phyloP scores from a whole-genome alignment of 2,329 filamentous ascomycete species.

The Calycina marina region DNA sequence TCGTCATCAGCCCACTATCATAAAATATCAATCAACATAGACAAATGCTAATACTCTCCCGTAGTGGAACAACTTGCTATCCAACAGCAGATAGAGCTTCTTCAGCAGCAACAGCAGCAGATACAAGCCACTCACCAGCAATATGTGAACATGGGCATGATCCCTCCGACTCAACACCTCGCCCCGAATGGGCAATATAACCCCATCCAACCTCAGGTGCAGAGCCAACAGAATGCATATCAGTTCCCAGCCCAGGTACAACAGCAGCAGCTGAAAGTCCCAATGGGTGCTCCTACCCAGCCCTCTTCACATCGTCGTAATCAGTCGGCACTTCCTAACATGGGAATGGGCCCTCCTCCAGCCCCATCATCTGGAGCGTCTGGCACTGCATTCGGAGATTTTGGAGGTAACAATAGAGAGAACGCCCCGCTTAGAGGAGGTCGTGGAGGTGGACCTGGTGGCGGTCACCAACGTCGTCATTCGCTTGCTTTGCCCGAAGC shows the following conservation, averaged over 20 bases:
- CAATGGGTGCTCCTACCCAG: slow-evolving; percentile 64
- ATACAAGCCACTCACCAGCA: slow-evolving; percentile 94
- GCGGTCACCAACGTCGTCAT: slow-evolving; percentile 85
- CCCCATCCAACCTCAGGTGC: slow-evolving; percentile 65
- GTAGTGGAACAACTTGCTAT: slow-evolving; percentile 94
- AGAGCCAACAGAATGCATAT: slow-evolving; percentile 69
- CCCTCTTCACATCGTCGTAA: slow-evolving; percentile 87
- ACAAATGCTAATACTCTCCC: slow-evolving; percentile 7
- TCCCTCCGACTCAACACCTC: slow-evolving; percentile 71
- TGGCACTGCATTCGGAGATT: slow-evolving; percentile 65
- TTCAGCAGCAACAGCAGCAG: slow-evolving; percentile 96
- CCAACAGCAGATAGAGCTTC: slow-evolving; percentile 92
- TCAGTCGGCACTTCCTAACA: slow-evolving; percentile 88
- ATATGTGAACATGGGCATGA: slow-evolving; percentile 94
- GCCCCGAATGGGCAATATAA: slow-evolving; percentile 59
- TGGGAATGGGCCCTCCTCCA: slow-evolving; percentile 77
- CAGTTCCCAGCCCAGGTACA: slow-evolving; percentile 76
- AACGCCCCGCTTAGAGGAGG: slow-evolving; percentile 58
- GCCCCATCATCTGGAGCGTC: slow-evolving; percentile 82
- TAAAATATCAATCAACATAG: slow-evolving; percentile 1
- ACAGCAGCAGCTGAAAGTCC: slow-evolving; percentile 55
- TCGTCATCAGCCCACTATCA: slow-evolving; percentile 15
- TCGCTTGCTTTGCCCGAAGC: slow-evolving; percentile 89
- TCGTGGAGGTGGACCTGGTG: slow-evolving; percentile 53
- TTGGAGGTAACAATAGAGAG: slow-evolving; percentile 48